A percentile compares a stretch with the other conserved stretches of the same genome.
Conservation (phyloP, 2,329 filamentous ascomycete genomes). For the Hysterium pulicare region DNA sequence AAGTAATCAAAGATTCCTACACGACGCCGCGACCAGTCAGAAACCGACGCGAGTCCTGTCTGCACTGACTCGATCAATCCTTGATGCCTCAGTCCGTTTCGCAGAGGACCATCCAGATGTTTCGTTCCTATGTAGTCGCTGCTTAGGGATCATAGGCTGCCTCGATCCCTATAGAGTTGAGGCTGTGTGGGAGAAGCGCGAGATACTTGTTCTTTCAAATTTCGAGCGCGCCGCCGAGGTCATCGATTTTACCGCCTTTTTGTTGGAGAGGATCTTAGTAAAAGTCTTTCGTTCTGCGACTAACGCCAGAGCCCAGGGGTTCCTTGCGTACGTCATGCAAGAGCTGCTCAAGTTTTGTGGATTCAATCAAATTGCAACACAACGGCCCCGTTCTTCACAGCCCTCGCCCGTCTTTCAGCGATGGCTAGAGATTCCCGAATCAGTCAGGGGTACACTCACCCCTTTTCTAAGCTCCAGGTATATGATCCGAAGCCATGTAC, state of each 20-base stretch:
- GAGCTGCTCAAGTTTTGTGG: slow-evolving; percentile 77
- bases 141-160: slow-evolving; percentile 84
- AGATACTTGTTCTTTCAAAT: slow-evolving; percentile 85
- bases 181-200: slow-evolving; percentile 68
- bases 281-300: slow-evolving; percentile 88
- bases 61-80: slow-evolving; percentile 68
- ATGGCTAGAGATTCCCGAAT: slow-evolving; percentile 75
- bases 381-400: slow-evolving; percentile 53
- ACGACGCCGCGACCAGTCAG: slow-evolving; percentile 76
- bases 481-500: slow-evolving; percentile 53
- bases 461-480: slow-evolving; percentile 88
- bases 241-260: slow-evolving; percentile 78
- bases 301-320: slow-evolving; percentile 83
- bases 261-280: slow-evolving; percentile 83
- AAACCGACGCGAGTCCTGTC: slow-evolving; percentile 74
- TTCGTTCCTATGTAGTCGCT: slow-evolving; percentile 70
- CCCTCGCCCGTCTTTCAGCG: slow-evolving; percentile 63
- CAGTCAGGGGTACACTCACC: slow-evolving; percentile 74
- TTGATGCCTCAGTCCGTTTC: slow-evolving; percentile 83
- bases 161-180: slow-evolving; percentile 90
- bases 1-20: slow-evolving; percentile 71
- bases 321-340: slow-evolving; percentile 92
- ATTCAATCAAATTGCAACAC: slow-evolving; percentile 58
- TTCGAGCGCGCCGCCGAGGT: slow-evolving; percentile 76
- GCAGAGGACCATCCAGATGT: slow-evolving; percentile 66